Evolutionary conservation across 441 rosid species (phyloP), one percentile per base, ranked within the genome.

Genomic region (Flueggea neowawraea): DNA sequence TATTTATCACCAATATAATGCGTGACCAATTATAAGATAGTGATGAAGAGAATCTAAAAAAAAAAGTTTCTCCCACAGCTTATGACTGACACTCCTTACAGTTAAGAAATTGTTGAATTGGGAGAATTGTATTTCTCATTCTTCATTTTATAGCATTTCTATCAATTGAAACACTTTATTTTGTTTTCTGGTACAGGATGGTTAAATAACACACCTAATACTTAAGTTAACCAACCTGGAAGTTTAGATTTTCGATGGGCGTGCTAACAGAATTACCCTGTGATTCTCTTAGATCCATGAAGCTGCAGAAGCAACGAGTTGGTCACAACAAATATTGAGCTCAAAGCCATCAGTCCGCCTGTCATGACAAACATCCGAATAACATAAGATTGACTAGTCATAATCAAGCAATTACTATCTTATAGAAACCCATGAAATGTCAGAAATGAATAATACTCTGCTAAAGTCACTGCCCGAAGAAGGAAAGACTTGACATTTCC

Each of bases 271-370:
- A 47, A 47, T 47, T 12, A 62, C 69, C 69, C 62, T 59, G 53
- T 65, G 67, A 60, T 78, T 60, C 58, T 76, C 48, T 74, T 78
- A 52, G 83, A 70, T 59, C 73, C 70, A 49, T 83, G 88, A 52
- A 90, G 84, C 73, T 77, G 91, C 14, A 90, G 82, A 63, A 87
- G 95, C 69, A 94, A 78, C 36, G 97, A 94, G 81, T 85, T 89
- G 74, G 95, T 78, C 75, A 94, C 90, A 11, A 86, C 91, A 60
- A 86, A 82, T 68, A 86, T 87, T 6, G 97, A 91, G 84, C 97
- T 94, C 81, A 91, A 51, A 32, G 94, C 95, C 99, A 94, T 91
- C 59, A 91, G 78, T 53, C 95, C 95, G 68, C 96, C 97, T 86
- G 84, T 67, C 51, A 63, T 67, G 56, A 14, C 56, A 33, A 73